Conservation (phyloP, 2,329 filamentous ascomycete species). For the Neocatenulostroma microsporum region DNA sequence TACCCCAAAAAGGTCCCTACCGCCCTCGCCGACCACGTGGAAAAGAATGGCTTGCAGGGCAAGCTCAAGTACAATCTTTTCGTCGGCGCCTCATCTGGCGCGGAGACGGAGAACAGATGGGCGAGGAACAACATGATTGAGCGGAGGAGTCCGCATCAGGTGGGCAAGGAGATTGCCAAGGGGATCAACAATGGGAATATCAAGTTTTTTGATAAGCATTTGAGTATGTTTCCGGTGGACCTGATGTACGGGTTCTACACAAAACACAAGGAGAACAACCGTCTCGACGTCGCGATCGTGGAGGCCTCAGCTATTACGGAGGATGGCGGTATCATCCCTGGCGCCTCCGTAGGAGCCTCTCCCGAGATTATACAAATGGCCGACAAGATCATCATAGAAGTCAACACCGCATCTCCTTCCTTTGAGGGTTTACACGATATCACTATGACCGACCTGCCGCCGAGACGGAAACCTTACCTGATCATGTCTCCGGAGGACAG, state of each 20-base stretch:
- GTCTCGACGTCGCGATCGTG: constrained; percentile 74
- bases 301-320: constrained; percentile 78
- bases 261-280: constrained; percentile 64
- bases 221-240: constrained; percentile 86
- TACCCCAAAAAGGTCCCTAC: constrained; percentile 66
- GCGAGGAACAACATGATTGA: constrained; percentile 86
- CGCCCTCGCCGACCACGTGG: constrained; percentile 79
- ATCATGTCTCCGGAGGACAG: constrained; percentile 80
- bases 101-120: constrained; percentile 89
- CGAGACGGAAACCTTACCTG: constrained; percentile 72
- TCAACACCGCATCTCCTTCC: constrained; percentile 77
- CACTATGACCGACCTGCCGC: constrained; percentile 77
- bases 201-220: constrained; percentile 88
- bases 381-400: constrained; percentile 88
- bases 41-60: constrained; percentile 76
- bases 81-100: constrained; percentile 80
- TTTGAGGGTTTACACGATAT: constrained; percentile 89
- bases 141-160: constrained; percentile 74
- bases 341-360: constrained; percentile 72
- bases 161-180: constrained; percentile 82
- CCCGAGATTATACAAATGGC: constrained; percentile 85
- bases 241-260: constrained; percentile 73
- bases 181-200: constrained; percentile 84
- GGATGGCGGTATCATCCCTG: constrained; percentile 80
- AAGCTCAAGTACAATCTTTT: constrained; percentile 81